Evolutionary conservation across 148 eudicot genomes (phyloP).

Genomic region (Gaultheria prostrata): DNA sequence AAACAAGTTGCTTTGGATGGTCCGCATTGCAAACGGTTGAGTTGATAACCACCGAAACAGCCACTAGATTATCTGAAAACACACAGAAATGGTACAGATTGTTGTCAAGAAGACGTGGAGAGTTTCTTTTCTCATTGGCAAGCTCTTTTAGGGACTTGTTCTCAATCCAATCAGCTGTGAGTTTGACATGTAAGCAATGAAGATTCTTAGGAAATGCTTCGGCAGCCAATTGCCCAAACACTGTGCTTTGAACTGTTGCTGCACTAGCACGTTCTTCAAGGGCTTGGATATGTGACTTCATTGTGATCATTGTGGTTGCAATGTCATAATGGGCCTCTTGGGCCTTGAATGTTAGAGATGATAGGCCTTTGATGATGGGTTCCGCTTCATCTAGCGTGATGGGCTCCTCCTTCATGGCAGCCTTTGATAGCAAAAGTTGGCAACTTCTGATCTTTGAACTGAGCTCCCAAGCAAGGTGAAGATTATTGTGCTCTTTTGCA

Average conservation of each 20-base stretch:
- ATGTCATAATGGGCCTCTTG: slow-evolving; percentile 79
- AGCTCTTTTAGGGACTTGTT: slow-evolving; percentile 33
- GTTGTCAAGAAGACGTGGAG: slow-evolving; percentile 67
- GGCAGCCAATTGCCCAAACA: slow-evolving; percentile 65
- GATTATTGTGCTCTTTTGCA: slow-evolving; percentile 78
- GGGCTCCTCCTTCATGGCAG: slow-evolving; percentile 68
- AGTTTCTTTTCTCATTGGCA: slow-evolving; percentile 51
- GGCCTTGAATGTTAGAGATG: slow-evolving; percentile 60
- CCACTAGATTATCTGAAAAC: slow-evolving; percentile 69
- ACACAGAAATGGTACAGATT: slow-evolving; percentile 78
- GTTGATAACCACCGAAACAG: slow-evolving; percentile 68
- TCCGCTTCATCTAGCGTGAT: slow-evolving; percentile 58
- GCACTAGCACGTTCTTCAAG: slow-evolving; percentile 75
- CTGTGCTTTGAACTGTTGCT: slow-evolving; percentile 58
- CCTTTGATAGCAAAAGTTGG: slow-evolving; percentile 73
- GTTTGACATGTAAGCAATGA: slow-evolving; percentile 55
- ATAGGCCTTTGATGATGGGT: slow-evolving; percentile 50
- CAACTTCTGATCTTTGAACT: slow-evolving; percentile 67
- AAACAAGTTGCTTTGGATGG: slow-evolving; percentile 75
- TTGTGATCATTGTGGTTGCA: slow-evolving; percentile 76
- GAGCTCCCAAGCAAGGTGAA: slow-evolving; percentile 78
- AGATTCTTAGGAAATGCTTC: slow-evolving; percentile 67
- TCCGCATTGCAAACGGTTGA: slow-evolving; percentile 67
- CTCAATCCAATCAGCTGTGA: slow-evolving; percentile 57
- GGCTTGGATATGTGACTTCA: slow-evolving; percentile 81